Evolutionary conservation across 495 filamentous ascomycete genomes (phyloP).

Genomic region (Cenococcum geophilum): DNA sequence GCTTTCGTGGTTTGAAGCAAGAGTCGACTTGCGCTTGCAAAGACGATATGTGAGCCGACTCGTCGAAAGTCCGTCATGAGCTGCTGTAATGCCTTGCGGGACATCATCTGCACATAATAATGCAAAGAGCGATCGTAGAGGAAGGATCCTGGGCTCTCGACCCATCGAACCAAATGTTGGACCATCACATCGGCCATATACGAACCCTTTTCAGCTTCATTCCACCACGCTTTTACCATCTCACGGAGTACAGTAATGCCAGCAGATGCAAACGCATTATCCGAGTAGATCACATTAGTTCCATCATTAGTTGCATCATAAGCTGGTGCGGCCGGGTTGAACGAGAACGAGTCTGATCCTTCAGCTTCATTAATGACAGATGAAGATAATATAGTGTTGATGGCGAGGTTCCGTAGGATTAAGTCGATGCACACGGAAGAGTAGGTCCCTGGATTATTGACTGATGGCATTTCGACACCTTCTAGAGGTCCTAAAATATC

Average conservation of each 20-base stretch:
- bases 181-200: slow-evolving; percentile 97
- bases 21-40: slow-evolving; percentile 80
- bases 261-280: slow-evolving; percentile 88
- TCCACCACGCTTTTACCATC: slow-evolving; percentile 99
- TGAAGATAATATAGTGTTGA: slow-evolving; percentile 96
- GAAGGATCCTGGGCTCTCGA: slow-evolving; percentile 82
- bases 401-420: slow-evolving; percentile 86
- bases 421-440: slow-evolving; percentile 96
- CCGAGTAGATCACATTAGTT: slow-evolving; percentile 69
- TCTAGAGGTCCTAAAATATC: slow-evolving; percentile 79
- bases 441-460: slow-evolving; percentile 89
- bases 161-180: slow-evolving; percentile 94
- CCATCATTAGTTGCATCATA: slow-evolving; percentile 53
- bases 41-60: slow-evolving; percentile 89
- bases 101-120: slow-evolving; percentile 98
- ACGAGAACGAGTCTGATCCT: slow-evolving; percentile 69
- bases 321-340: slow-evolving; percentile 69
- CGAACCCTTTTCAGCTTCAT: slow-evolving; percentile 83
- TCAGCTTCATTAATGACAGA: slow-evolving; percentile 97
- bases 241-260: slow-evolving; percentile 84
- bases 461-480: slow-evolving; percentile 84
- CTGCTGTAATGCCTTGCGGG: slow-evolving; percentile 89
- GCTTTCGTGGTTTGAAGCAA: slow-evolving; percentile 93
- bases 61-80: slow-evolving; percentile 95
- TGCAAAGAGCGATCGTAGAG: slow-evolving; percentile 95